Percentiles rank a stretch among this genome's conserved stretches.
phyloP scores from a whole-genome alignment of 805 yeast genomes.

The Ogataea pignaliae region DNA sequence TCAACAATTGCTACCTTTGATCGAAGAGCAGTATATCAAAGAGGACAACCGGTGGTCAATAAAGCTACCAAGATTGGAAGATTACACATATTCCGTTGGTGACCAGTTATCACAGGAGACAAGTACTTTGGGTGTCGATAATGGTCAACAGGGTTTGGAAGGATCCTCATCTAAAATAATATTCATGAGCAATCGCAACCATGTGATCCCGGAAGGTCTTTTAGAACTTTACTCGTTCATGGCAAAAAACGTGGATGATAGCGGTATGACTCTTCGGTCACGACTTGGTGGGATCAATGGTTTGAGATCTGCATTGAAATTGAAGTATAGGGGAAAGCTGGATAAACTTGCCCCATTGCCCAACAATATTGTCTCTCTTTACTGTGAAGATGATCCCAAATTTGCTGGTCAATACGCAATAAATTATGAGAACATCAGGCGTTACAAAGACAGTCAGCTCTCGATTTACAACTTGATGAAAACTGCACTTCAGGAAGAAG shows the following conservation, averaged over 20 bases:
- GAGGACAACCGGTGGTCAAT: slow-evolving; percentile 16
- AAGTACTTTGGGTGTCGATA: slow-evolving; percentile 1
- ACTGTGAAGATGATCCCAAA: not conserved
- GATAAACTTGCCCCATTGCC: slow-evolving; percentile 10
- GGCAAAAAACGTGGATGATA: slow-evolving; percentile 45
- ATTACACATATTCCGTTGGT: slow-evolving; percentile 25
- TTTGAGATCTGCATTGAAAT: slow-evolving; percentile 47
- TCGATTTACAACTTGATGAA: slow-evolving; percentile 34
- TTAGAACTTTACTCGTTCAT: slow-evolving; percentile 50
- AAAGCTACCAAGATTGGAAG: slow-evolving; percentile 22
- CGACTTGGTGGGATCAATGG: slow-evolving; percentile 59
- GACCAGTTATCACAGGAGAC: not conserved
- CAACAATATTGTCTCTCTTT: not conserved
- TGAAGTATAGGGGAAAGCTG: slow-evolving; percentile 34
- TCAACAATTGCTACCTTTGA: slow-evolving; percentile 14
- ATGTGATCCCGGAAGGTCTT: slow-evolving; percentile 40
- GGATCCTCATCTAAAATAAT: slow-evolving; percentile 7
- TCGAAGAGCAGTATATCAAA: slow-evolving; percentile 1
- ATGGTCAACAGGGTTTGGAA: not conserved
- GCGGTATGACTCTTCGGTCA: slow-evolving; percentile 42
- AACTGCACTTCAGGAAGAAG: slow-evolving; percentile 36
- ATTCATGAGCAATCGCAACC: slow-evolving; percentile 25
- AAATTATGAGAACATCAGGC: slow-evolving; percentile 23
- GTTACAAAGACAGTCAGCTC: slow-evolving; percentile 40
- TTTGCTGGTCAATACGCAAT: not conserved